These are phyloP conservation scores for Fusarium sororula DNA, from an alignment of 2,329 filamentous ascomycete genomes.

Conservation along the genomic window DNA sequence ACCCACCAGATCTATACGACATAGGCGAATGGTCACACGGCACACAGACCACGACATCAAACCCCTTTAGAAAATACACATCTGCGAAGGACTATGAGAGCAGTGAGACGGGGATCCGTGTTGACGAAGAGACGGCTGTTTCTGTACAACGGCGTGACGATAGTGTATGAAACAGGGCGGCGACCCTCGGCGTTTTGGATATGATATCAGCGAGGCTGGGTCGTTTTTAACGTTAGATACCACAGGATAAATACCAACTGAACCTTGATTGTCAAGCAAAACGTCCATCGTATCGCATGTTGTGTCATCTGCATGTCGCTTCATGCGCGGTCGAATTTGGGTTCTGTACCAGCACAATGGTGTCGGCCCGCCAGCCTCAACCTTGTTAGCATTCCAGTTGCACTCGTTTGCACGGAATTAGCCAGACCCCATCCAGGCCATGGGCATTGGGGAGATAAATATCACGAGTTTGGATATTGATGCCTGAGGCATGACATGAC, in stretches of 20 bases:
- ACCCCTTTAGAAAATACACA: slow-evolving; percentile 29
- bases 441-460: slow-evolving; percentile 1
- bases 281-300: background rate
- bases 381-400: background rate
- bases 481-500: slow-evolving; percentile 11
- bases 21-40: slow-evolving; percentile 22
- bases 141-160: slow-evolving; percentile 23
- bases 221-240: slow-evolving; percentile 20
- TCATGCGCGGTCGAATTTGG: background rate
- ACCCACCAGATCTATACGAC: slow-evolving; percentile 20
- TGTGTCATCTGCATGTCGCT: background rate
- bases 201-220: background rate
- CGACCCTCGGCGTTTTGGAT: slow-evolving; percentile 26
- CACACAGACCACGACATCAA: slow-evolving; percentile 24
- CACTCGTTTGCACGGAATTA: background rate
- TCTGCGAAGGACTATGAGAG: slow-evolving; percentile 22
- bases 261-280: background rate
- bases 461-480: background rate
- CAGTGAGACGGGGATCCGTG: slow-evolving; percentile 16
- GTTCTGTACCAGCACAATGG: background rate
- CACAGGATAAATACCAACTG: slow-evolving; percentile 11
- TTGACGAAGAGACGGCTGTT: slow-evolving; percentile 21
- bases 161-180: slow-evolving; percentile 20
- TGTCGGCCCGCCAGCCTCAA: slow-evolving; percentile 7
- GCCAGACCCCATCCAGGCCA: background rate